Base-by-base conservation (phyloP, 805 yeast species). In the Citeromyces matritensis region DNA sequence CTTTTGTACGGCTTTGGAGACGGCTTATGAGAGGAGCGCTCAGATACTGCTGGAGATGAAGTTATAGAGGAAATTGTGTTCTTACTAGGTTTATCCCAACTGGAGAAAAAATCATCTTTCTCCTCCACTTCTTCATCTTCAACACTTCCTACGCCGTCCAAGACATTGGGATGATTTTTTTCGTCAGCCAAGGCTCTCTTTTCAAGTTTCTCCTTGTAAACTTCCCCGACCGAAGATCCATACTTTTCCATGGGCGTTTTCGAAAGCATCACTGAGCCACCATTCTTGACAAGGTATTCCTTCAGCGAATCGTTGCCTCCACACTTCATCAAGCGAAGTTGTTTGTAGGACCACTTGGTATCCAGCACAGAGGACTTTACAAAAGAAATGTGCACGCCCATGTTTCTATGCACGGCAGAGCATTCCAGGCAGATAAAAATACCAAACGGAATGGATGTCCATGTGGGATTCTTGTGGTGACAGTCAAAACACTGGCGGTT, bases 371-470 rank as follows among this genome's bases (percentile, higher is more conserved):
- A 72, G 19, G 95, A 83, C 51, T 85, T 83, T 36, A 91, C 97
- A 60, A 91, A 91, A 25, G 96, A 73, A 45, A 91, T 77, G 53
- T 91, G 98, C 25, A 86, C 96, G 37, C 98, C 98, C 57, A 91
- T 57, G 53, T 85, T 85, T 55, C 98, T 73, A 60, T 91, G 98
- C 32, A 80, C 84, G 3, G 97, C 86, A 33, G 95, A 81, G 55
- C 98, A 91, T 53, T 91, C 94, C 37, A 86, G 65, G 60, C 98
- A 91, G 36, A 91, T 59, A 51, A 86, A 69, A 32, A 86, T 81
- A 34, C 96, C 98, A 55, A 83, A 88, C 9, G 97, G 95, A 34
- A 88, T 85, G 9, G 97, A 88, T 3, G 98, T 83, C 98, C 98
- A 91, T 1, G 97, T 84, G 24, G 98, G 97, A 52, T 86, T 86